Conservation (phyloP, 2,329 filamentous ascomycete genomes). For the Thermothelomyces thermophilus region DNA sequence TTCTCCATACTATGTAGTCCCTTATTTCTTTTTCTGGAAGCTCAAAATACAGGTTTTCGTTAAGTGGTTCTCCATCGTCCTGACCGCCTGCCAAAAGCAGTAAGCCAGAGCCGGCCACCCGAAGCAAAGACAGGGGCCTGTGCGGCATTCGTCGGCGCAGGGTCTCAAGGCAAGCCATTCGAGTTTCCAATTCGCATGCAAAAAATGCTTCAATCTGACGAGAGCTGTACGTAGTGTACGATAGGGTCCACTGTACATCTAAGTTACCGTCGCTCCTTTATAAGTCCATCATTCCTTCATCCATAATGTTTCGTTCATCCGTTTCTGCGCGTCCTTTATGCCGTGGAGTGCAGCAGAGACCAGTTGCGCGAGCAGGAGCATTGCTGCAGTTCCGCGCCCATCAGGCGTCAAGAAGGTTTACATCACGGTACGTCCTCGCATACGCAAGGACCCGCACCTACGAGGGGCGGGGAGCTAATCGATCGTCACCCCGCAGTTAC, state of each 20-base stretch:
- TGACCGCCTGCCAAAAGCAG: conserved; percentile 20
- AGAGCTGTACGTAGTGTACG: conserved; percentile 20
- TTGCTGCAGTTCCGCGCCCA: conserved; percentile 4
- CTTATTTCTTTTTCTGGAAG: neutral
- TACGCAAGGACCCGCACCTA: conserved; percentile 4
- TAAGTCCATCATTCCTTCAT: conserved; percentile 5
- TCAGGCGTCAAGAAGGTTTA: conserved; percentile 18
- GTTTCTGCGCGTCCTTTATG: conserved; percentile 16
- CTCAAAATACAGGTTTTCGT: neutral
- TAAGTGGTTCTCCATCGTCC: neutral
- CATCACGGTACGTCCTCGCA: conserved; percentile 17
- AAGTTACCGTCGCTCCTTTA: conserved; percentile 10
- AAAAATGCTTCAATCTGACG: conserved; percentile 7
- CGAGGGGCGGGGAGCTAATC: neutral
- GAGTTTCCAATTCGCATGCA: conserved; percentile 1
- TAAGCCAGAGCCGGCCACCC: conserved; percentile 6
- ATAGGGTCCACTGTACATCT: conserved; percentile 22
- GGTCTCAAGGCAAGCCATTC: neutral
- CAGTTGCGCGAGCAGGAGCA: conserved; percentile 12
- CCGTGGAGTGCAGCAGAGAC: conserved; percentile 19
- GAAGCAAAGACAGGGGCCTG: neutral
- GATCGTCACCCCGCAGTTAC: conserved; percentile 19
- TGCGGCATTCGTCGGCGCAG: conserved; percentile 6
- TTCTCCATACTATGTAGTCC: neutral
- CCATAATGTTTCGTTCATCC: conserved; percentile 23